phyloP scores from a whole-genome alignment of 768 basidiomycete genomes.

The Psilocybe cyanescens region DNA sequence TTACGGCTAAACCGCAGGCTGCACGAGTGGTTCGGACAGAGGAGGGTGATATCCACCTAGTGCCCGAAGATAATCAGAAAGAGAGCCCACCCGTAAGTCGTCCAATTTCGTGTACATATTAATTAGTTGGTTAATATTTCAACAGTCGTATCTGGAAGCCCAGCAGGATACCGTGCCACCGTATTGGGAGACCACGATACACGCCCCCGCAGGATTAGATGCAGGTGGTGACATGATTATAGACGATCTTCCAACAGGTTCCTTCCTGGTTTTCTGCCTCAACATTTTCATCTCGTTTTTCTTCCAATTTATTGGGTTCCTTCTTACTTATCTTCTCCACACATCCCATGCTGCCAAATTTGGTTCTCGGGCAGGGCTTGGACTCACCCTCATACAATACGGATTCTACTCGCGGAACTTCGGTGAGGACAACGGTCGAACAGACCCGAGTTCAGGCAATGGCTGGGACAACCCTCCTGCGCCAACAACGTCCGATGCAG shows the following conservation, averaged over 20 bases:
- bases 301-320: conserved; percentile 96
- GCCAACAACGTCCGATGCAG: background rate
- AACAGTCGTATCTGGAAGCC: conserved; percentile 83
- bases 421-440: conserved; percentile 24
- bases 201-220: conserved; percentile 66
- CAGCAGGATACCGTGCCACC: conserved; percentile 90
- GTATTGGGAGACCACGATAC: conserved; percentile 97
- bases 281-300: conserved; percentile 89
- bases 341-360: conserved; percentile 92
- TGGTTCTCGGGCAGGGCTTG: conserved; percentile 94
- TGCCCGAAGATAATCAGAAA: conserved; percentile 82
- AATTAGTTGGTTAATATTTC: background rate
- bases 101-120: background rate
- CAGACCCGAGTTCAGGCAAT: conserved; percentile 1
- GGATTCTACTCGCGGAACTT: conserved; percentile 71
- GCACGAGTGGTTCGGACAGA: conserved; percentile 48
- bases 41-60: conserved; percentile 61
- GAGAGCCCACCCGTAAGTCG: conserved; percentile 83
- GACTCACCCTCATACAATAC: conserved; percentile 92
- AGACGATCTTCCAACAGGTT: conserved; percentile 89
- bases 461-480: conserved; percentile 14
- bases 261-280: conserved; percentile 69
- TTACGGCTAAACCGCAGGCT: conserved; percentile 82
- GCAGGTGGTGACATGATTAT: conserved; percentile 71
- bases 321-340: conserved; percentile 91